phyloP scores from a whole-genome alignment of 108 stramenopile genomes.

The Skeletonema grethae region DNA sequence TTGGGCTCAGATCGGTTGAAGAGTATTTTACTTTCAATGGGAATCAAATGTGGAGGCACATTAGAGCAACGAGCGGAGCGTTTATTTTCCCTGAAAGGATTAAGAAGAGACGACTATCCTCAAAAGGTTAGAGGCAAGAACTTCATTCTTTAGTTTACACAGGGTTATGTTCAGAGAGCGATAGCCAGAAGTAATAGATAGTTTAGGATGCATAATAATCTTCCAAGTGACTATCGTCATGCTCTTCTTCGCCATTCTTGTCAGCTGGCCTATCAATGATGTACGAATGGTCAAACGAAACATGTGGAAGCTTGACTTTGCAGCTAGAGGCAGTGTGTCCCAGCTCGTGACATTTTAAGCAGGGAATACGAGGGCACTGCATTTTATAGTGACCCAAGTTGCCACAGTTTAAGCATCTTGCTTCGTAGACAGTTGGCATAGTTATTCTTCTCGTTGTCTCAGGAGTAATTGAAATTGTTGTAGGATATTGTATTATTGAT shows the following conservation, averaged over 20 bases:
- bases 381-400: constrained; percentile 20
- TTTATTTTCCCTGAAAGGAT: constrained; percentile 88
- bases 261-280: background rate
- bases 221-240: constrained; percentile 18
- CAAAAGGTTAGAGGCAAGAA: constrained; percentile 71
- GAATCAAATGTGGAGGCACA: constrained; percentile 90
- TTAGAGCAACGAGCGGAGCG: constrained; percentile 83
- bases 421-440: constrained; percentile 39
- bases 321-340: constrained; percentile 15
- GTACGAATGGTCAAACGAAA: constrained; percentile 9
- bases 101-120: constrained; percentile 72
- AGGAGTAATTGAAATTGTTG: no score
- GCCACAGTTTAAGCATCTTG: constrained; percentile 33
- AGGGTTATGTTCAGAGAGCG: background rate
- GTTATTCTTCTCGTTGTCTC: background rate
- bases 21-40: constrained; percentile 77
- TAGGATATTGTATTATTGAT: background rate
- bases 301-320: constrained; percentile 2
- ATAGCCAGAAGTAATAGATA: background rate
- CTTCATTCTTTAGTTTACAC: constrained; percentile 38
- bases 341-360: constrained; percentile 16
- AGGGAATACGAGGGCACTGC: constrained; percentile 14
- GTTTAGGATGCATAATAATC: constrained; percentile 7
- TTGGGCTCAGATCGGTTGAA: constrained; percentile 91
- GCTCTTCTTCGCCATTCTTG: background rate